phyloP scores from a whole-genome alignment of 257 asterid genomes.

The Vinca minor region DNA sequence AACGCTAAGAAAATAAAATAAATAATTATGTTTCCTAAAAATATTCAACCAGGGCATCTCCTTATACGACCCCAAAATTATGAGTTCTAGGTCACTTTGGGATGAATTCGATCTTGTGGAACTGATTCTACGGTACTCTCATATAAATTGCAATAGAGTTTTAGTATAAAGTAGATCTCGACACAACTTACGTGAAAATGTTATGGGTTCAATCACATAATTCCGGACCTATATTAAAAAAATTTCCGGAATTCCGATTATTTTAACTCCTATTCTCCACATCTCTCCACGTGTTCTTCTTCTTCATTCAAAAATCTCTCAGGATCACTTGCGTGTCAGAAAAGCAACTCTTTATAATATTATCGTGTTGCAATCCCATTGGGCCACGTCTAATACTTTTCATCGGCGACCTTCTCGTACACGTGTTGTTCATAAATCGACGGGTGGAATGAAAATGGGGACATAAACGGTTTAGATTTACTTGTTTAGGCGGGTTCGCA shows the following conservation, averaged over 20 bases:
- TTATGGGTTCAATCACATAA: too few species aligned
- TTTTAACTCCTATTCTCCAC: neutral
- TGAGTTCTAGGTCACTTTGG: too few species aligned
- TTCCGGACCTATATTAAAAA: too few species aligned
- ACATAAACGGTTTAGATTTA: slow-evolving; percentile 26
- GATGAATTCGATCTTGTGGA: too few species aligned
- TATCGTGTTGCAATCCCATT: slow-evolving; percentile 10
- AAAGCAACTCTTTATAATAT: neutral
- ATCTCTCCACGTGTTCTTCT: slow-evolving; percentile 9
- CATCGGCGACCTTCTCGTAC: slow-evolving; percentile 2
- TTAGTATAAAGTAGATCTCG: too few species aligned
- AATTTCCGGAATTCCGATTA: neutral
- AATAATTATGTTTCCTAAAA: too few species aligned
- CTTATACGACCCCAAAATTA: too few species aligned
- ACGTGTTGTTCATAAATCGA: slow-evolving; percentile 35
- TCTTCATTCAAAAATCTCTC: neutral
- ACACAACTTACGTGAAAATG: too few species aligned
- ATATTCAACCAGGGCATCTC: too few species aligned
- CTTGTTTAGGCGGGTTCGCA: slow-evolving; percentile 20
- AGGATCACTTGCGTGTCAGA: slow-evolving; percentile 15
- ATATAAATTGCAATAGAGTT: too few species aligned
- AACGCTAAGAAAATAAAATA: too few species aligned
- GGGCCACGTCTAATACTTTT: slow-evolving; percentile 26
- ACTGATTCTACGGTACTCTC: too few species aligned
- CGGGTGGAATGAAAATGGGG: slow-evolving; percentile 25